A percentile compares a stretch with the other conserved stretches of the same genome.
Conservation (phyloP, 2,329 filamentous ascomycete species). For the Chrysoporthe deuterocubensis region DNA sequence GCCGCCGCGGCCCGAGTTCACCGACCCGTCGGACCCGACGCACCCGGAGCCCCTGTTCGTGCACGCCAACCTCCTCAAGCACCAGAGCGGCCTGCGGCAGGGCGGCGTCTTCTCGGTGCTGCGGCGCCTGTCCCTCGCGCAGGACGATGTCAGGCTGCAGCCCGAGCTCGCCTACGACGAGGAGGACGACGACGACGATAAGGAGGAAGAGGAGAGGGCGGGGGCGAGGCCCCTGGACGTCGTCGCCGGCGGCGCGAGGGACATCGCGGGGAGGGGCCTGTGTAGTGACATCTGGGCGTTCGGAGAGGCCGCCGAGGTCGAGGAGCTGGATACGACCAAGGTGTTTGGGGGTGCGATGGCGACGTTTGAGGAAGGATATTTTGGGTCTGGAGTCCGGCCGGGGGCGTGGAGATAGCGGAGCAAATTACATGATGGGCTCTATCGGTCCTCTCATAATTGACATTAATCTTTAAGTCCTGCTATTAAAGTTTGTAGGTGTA, state of each 20-base stretch:
- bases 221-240: slow-evolving; percentile 10
- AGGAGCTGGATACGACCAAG: slow-evolving; percentile 16
- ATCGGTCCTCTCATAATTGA: too few relatives aligned
- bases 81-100: slow-evolving; percentile 23
- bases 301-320: slow-evolving; percentile 16
- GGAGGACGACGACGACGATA: not conserved
- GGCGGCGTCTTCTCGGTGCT: slow-evolving; percentile 17
- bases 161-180: not conserved
- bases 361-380: slow-evolving; percentile 22
- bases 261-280: slow-evolving; percentile 19
- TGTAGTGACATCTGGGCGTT: slow-evolving; percentile 27
- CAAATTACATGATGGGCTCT: too few relatives aligned
- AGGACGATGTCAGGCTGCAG: slow-evolving; percentile 22
- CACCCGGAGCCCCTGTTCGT: slow-evolving; percentile 27
- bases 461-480: too few relatives aligned
- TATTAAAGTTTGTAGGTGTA: too few relatives aligned
- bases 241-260: slow-evolving; percentile 16
- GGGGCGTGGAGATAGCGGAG: slow-evolving; percentile 14
- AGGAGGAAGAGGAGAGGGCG: not conserved
- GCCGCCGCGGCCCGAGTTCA: slow-evolving; percentile 9
- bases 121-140: slow-evolving; percentile 19
- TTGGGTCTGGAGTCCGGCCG: slow-evolving; percentile 16
- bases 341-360: slow-evolving; percentile 21
- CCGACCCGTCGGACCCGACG: slow-evolving; percentile 17
- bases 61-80: slow-evolving; percentile 28